phyloP scores from a whole-genome alignment of 192 early-diverging fungal species.

The Coemansia sp. region DNA sequence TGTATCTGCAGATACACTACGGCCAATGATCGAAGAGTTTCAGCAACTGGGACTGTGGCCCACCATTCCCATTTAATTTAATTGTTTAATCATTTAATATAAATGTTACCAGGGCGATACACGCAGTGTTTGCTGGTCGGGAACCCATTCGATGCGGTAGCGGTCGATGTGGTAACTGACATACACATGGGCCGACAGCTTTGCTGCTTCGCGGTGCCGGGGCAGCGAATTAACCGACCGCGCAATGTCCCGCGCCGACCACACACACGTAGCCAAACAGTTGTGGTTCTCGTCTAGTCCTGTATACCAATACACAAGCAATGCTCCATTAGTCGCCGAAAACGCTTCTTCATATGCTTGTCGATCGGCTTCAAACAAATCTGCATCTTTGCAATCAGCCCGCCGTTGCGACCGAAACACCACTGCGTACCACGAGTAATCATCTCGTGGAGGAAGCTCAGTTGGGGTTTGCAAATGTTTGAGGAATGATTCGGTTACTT shows the following conservation, averaged over 20 bases:
- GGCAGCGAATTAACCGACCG: slow-evolving; percentile 43
- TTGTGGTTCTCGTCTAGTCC: slow-evolving; percentile 39
- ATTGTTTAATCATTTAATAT: background rate
- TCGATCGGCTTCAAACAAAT: slow-evolving; percentile 41
- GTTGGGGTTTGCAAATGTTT: background rate
- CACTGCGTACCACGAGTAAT: slow-evolving; percentile 40
- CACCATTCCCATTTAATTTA: slow-evolving; percentile 13
- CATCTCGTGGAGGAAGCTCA: slow-evolving; percentile 2
- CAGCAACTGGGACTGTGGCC: slow-evolving; percentile 86
- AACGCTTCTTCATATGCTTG: slow-evolving; percentile 46
- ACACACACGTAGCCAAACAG: slow-evolving; percentile 48
- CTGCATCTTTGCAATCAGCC: slow-evolving; percentile 34
- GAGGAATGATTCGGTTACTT: slow-evolving; percentile 21
- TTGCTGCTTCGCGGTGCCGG: slow-evolving; percentile 24
- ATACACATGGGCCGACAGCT: slow-evolving; percentile 38
- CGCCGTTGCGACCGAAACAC: slow-evolving; percentile 44
- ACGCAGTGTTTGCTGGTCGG: background rate
- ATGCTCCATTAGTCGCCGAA: slow-evolving; percentile 24
- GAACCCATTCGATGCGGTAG: slow-evolving; percentile 24
- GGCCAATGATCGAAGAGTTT: slow-evolving; percentile 78
- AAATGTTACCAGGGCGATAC: slow-evolving; percentile 11
- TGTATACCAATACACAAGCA: slow-evolving; percentile 48
- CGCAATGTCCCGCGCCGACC: slow-evolving; percentile 37
- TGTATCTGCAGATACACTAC: slow-evolving; percentile 66
- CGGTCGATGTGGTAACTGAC: slow-evolving; percentile 43